Conservation (phyloP, 202 grass and related monocot genomes). For the Elaeis oleifera region DNA sequence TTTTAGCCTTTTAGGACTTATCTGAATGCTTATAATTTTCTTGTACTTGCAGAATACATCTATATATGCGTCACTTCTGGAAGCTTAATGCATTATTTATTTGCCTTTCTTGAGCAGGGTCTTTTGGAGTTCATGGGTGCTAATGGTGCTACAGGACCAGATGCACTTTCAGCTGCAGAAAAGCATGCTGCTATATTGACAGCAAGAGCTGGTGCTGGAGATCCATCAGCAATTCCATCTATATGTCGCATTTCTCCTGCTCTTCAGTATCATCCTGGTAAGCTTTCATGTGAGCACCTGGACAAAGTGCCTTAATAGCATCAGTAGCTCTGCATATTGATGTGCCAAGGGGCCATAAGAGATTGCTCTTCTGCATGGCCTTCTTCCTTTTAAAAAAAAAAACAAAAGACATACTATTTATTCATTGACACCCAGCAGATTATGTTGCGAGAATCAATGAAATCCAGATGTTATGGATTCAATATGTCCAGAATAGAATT, state of each 20-base stretch:
- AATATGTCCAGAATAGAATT: too few species aligned
- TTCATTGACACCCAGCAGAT: too few species aligned
- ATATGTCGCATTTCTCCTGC: constrained; percentile 83
- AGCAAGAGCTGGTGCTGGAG: constrained; percentile 86
- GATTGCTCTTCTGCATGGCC: too few species aligned
- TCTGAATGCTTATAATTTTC: neutral
- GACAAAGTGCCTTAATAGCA: too few species aligned
- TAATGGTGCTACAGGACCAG: constrained; percentile 57
- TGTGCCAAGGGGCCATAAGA: too few species aligned
- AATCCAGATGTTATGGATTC: too few species aligned
- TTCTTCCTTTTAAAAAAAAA: too few species aligned
- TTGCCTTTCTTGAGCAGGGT: constrained; percentile 31
- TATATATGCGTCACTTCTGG: neutral
- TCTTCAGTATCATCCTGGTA: constrained; percentile 67
- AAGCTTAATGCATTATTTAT: neutral
- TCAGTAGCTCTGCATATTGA: too few species aligned
- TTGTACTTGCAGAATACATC: neutral
- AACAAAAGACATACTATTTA: too few species aligned
- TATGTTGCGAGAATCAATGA: too few species aligned
- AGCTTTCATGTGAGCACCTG: constrained; percentile 10
- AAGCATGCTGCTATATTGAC: constrained; percentile 80
- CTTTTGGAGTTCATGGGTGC: constrained; percentile 78
- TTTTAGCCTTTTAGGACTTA: too few species aligned
- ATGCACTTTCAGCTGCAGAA: constrained; percentile 79
- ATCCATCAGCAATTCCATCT: constrained; percentile 89